Conservation (phyloP, 2,329 filamentous ascomycete species). For the Reticulascus tulasneorum region DNA sequence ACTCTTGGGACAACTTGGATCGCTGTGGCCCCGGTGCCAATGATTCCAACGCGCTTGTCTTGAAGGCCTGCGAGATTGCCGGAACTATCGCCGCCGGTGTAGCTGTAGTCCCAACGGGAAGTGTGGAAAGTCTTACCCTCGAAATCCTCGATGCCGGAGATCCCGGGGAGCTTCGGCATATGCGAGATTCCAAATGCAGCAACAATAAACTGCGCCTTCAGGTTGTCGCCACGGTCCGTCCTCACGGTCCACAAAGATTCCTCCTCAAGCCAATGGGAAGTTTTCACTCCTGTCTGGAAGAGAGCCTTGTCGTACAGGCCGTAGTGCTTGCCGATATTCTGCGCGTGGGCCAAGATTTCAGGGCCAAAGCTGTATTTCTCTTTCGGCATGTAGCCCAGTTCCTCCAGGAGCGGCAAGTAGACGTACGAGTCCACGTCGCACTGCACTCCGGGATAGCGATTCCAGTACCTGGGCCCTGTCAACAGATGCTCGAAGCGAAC, state of each 20-base stretch:
- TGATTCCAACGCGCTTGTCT: constrained; percentile 40
- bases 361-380: constrained; percentile 27
- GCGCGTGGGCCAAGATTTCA: constrained; percentile 37
- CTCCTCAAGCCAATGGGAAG: constrained; percentile 41
- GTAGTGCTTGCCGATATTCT: constrained; percentile 37
- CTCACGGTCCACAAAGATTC: constrained; percentile 15
- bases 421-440: constrained; percentile 51
- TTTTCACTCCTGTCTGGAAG: constrained; percentile 37
- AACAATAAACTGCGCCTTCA: constrained; percentile 29
- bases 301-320: constrained; percentile 30
- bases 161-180: constrained; percentile 36
- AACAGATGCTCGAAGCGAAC: too few species aligned
- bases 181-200: constrained; percentile 33
- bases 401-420: constrained; percentile 10
- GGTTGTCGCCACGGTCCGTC: constrained; percentile 19
- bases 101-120: constrained; percentile 38
- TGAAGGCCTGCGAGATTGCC: constrained; percentile 39
- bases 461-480: too few species aligned
- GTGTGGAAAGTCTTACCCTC: constrained; percentile 40
- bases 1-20: constrained; percentile 41
- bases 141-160: constrained; percentile 34
- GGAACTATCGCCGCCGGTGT: constrained; percentile 35
- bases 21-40: constrained; percentile 47
- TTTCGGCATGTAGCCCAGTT: constrained; percentile 8
- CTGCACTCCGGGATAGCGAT: constrained; percentile 43